phyloP scores from a whole-genome alignment of 2,329 filamentous ascomycete species.

The Aureobasidium sp. region DNA sequence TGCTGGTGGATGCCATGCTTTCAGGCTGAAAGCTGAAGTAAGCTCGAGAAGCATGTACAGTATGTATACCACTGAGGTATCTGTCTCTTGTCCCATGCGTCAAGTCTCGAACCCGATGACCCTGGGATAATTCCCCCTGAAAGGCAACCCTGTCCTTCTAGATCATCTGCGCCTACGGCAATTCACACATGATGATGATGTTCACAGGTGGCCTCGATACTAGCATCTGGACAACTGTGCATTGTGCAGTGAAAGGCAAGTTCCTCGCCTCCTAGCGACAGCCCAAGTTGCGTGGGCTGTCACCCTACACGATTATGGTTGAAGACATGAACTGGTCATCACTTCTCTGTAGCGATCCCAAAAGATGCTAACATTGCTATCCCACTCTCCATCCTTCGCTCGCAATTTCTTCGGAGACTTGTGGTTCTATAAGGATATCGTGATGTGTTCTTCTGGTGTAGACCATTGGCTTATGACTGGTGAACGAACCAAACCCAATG shows the following conservation, averaged over 20 bases:
- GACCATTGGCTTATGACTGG: neutral
- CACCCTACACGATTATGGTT: neutral
- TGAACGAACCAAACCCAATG: neutral
- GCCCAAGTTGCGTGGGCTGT: neutral
- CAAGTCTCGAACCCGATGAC: neutral
- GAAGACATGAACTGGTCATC: neutral
- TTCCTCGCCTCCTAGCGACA: too few relatives aligned
- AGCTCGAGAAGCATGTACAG: neutral
- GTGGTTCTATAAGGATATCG: neutral
- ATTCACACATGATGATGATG: neutral
- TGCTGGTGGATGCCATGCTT: neutral
- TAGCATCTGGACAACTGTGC: neutral
- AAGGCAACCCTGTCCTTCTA: neutral
- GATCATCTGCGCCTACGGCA: neutral
- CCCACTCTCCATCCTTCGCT: neutral
- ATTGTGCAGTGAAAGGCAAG: too few relatives aligned
- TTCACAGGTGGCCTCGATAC: neutral
- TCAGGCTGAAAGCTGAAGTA: neutral
- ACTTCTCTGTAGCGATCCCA: neutral
- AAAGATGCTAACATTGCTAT: neutral
- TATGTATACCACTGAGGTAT: neutral
- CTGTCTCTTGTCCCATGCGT: neutral
- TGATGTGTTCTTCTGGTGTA: neutral
- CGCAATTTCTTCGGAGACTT: neutral
- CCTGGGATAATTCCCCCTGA: neutral